Evolutionary conservation across 306 rosid species (phyloP), one percentile per base, ranked within the genome.

Genomic region (Acacia acuminata): DNA sequence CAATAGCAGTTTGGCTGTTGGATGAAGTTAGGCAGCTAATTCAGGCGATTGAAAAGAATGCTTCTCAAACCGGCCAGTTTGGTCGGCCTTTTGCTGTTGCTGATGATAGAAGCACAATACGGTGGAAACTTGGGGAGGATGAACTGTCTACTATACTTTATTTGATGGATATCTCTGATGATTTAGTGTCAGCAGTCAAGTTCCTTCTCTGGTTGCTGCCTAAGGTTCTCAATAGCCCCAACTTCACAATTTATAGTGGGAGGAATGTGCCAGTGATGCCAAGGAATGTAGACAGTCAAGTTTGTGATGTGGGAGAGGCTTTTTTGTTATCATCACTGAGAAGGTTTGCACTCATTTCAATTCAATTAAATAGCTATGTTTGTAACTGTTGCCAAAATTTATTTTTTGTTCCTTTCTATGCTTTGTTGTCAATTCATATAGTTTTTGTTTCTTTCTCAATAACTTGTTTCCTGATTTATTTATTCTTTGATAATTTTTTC

Each of bases 181-280:
- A 96, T 88, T 88, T 91, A 73, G 94, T 94, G 77, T 87, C 85
- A 65, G 96, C 92, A 68, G 98, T 92, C 69, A 92, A 91, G 77
- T 89, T 96, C 87, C 92, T 96, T 67, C 90, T 96, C 73, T 96
- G 96, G 99, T 74, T 96, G 92, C 87, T 94, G 86, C 99, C 99
- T 3, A 96, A 91, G 87, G 97, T 88, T 79, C 81, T 81, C 63
- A 85, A 81, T 80, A 86, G 88, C 82, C 81, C 97, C 55, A 91
- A 51, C 87, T 86, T 98, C 66, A 81, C 94, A 32, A 90, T 92
- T 76, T 94, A 88, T 83, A 77, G 87, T 82, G 94, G 96, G 70
- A 90, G 99, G 90, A 92, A 84, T 74, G 81, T 82, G 55, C 81
- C 85, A 58, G 81, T 94, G 82, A 72, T 82, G 70, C 92, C 90